Base-by-base conservation (phyloP, 2,329 filamentous ascomycete genomes). In the Graphiopsis chlorocephala region DNA sequence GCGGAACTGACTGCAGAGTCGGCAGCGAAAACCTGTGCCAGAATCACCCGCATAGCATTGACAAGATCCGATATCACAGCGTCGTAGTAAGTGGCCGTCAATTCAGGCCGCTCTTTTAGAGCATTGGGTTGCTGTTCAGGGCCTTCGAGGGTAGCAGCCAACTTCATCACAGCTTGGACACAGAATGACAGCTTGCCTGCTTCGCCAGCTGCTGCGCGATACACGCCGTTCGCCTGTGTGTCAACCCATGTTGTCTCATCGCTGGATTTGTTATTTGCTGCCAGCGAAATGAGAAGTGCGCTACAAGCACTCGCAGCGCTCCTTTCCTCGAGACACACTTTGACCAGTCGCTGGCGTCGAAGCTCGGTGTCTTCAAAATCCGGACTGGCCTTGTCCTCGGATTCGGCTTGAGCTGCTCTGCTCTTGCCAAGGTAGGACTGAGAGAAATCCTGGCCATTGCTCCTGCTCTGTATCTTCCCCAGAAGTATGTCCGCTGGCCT, bases 401-500 rank as follows among this genome's bases (percentile, higher is more conserved):
- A 25, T 5, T 42, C 42, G 26, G 31, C 31, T n/a, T 29, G 38
- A 25, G 35, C 50, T 33, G 48, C 48, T 35, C 38, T 62, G 48
- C 60, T 62, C 12, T 55, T 55, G 25, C 60, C 60, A 31, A 62
- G 38, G 33, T 62, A 62, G 5, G 60, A 62, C 25, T 62, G 60
- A 17, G 48, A 26, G 31, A 62, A 50, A 45, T 53, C 60, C 17
- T 31, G 47, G 28, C 25, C 31, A 11, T 28, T n/a, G 25, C 17
- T 45, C 14, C 17, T 56, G 31, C 28, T 59, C 55, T 64, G 53
- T 61, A 66, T 65, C 68, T 52, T 62, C 64, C 85, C 85, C 48
- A 88, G 82, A 1, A 97, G 84, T 71, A 93, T 88, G 53, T 84
- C 83, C n/a, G 86, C 83, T n/a, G 92, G 82, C 38, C 92, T 87